Evolutionary conservation across 2,329 filamentous ascomycete species (phyloP).

Genomic region (Aspergillus aculeatinus): DNA sequence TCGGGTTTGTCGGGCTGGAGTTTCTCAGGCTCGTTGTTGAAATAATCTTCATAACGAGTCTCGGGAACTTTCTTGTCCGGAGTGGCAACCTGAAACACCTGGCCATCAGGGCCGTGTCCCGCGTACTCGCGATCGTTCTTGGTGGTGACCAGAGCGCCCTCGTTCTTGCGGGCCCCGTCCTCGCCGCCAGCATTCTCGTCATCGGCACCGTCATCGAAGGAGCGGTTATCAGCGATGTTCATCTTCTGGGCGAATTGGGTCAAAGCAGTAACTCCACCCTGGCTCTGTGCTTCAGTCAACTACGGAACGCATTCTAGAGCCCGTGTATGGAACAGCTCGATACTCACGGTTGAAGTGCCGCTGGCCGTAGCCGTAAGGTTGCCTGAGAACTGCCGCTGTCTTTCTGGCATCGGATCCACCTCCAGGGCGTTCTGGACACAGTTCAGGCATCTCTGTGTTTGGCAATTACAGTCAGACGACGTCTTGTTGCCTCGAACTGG

Average conservation of each 20-base stretch:
- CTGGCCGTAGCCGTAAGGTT: conserved; percentile 5
- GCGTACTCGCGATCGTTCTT: conserved; percentile 16
- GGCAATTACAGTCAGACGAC: not conserved
- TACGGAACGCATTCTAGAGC: not conserved
- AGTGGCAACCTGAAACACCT: conserved; percentile 14
- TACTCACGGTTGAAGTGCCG: conserved; percentile 10
- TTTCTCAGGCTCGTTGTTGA: not conserved
- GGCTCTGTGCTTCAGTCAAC: conserved; percentile 14
- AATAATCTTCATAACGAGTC: not conserved
- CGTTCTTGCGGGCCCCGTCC: not conserved
- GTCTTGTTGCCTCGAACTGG: not conserved
- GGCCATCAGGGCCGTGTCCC: conserved; percentile 18
- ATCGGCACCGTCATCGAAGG: not conserved
- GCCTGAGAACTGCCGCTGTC: conserved; percentile 18
- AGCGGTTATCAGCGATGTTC: not conserved
- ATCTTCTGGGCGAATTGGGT: conserved; percentile 6
- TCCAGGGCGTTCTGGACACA: conserved; percentile 39
- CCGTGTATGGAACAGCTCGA: not conserved
- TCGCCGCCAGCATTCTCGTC: conserved; percentile 21
- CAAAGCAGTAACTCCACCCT: conserved; percentile 11
- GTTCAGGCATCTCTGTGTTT: conserved; percentile 42
- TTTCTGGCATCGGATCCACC: conserved; percentile 34
- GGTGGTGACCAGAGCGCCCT: not conserved
- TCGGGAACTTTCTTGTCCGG: not conserved
- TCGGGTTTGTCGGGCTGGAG: not conserved